Evolutionary conservation across 1,284 basidiomycete genomes (phyloP), one percentile per base, ranked within the genome.

Genomic region (Naganishia sp.): DNA sequence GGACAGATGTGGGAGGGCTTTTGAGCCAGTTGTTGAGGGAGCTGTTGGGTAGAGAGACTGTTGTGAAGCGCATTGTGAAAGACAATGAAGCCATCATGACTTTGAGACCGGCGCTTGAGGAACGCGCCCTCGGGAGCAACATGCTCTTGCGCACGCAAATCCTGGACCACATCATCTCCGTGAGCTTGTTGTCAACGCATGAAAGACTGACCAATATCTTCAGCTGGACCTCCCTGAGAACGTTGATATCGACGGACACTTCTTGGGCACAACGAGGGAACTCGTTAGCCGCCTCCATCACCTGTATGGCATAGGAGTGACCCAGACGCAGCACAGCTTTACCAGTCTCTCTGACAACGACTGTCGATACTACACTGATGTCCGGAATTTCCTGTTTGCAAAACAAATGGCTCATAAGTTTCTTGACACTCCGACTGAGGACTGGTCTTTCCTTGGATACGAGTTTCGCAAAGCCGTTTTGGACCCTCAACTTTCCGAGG

Each of bases 1-100:
- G 50, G 33, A n/a, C n/a, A 6, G 57, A 60, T 9, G 42, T 60
- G 15, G 6, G 21, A 25, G 57, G 50, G 33, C 36, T 49, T 13
- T 36, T 48, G 3, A 42, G 33, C 16, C 25, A 48, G 13, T 11
- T 60, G 31, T 16, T 60, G 33, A 48, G 50, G 31, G 45, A 49
- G 18, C 6, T 60, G 2, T 23, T 49, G 36, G 33, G 25, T 10
- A 10, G 28, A 7, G 16, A 39, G 6, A 23, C 43, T 16, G 39
- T 56, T 10, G 10, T 56, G 18, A 11, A 56, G 25, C 23, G 42
- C 21, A 43, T 28, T 5, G 28, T 56, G 13, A 23, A 39, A 7
- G 42, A 16, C 11, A 11, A 56, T 28, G 42, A 28, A 28, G 23
- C 55, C 13, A 43, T 25, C 55, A 56, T 23, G 25, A 7, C n/a